Conservation (phyloP, 2,329 filamentous ascomycete genomes). For the Clarireedia paspali region DNA sequence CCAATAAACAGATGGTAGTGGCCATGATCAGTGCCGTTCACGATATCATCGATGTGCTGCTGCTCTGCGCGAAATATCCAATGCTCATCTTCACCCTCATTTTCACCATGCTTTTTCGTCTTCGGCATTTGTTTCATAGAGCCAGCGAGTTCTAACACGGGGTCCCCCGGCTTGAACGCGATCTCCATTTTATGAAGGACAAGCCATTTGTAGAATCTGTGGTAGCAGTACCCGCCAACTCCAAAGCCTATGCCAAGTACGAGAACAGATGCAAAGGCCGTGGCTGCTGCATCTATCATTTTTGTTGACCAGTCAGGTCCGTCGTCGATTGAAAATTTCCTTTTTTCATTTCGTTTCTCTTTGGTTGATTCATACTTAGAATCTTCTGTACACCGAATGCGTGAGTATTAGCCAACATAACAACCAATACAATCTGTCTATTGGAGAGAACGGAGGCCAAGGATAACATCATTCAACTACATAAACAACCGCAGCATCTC, state of each 20-base stretch:
- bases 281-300: conserved; percentile 67
- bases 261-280: conserved; percentile 66
- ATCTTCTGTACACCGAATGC: neutral
- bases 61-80: conserved; percentile 88
- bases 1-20: conserved; percentile 90
- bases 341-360: neutral
- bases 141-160: conserved; percentile 74
- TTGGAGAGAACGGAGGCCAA: too few relatives aligned
- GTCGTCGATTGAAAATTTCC: neutral
- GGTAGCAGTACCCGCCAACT: conserved; percentile 67
- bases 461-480: too few relatives aligned
- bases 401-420: too few relatives aligned
- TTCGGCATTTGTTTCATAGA: conserved; percentile 48
- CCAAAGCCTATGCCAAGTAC: conserved; percentile 60
- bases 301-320: conserved; percentile 34
- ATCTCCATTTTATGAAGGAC: conserved; percentile 89
- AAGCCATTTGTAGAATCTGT: conserved; percentile 79
- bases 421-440: too few relatives aligned
- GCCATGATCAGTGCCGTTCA: conserved; percentile 63
- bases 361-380: neutral
- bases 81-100: conserved; percentile 29
- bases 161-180: conserved; percentile 88
- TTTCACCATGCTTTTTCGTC: conserved; percentile 30
- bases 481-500: too few relatives aligned
- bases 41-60: conserved; percentile 69